These are phyloP conservation scores for Saitozyma sp. DNA, from an alignment of 768 basidiomycete species.

Conservation along the genomic window DNA sequence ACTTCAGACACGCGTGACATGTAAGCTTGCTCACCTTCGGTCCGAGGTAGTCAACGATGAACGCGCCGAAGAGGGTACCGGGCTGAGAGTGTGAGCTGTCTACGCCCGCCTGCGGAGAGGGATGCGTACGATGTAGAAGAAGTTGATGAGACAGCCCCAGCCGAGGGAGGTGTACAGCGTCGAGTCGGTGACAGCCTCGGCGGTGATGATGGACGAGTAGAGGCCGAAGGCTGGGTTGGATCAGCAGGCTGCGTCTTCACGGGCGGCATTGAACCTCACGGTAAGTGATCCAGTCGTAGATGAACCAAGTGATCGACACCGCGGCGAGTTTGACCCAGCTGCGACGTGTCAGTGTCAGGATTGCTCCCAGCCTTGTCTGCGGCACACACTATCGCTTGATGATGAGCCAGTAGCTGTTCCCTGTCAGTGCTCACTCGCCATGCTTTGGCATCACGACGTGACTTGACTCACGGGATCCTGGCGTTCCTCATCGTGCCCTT, in stretches of 20 bases:
- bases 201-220: slow-evolving; percentile 70
- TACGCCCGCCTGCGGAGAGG: neutral
- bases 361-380: neutral
- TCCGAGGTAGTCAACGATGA: slow-evolving; percentile 52
- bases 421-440: neutral
- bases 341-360: neutral
- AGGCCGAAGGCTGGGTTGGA: slow-evolving; percentile 62
- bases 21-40: slow-evolving; percentile 27
- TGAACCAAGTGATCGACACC: slow-evolving; percentile 71
- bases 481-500: slow-evolving; percentile 76
- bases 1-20: slow-evolving; percentile 1
- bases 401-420: slow-evolving; percentile 60
- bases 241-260: neutral
- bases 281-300: slow-evolving; percentile 48
- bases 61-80: slow-evolving; percentile 55
- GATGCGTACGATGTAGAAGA: slow-evolving; percentile 61
- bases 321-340: slow-evolving; percentile 68
- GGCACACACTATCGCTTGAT: slow-evolving; percentile 64
- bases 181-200: slow-evolving; percentile 61
- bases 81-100: slow-evolving; percentile 46
- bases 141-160: slow-evolving; percentile 77
- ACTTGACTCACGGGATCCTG: slow-evolving; percentile 61
- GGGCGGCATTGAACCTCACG: slow-evolving; percentile 9
- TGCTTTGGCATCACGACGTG: neutral
- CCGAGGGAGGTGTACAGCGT: slow-evolving; percentile 69